Evolutionary conservation across 2,329 filamentous ascomycete species (phyloP), one percentile per base, ranked within the genome.

Genomic region (Cladosporium sp.): DNA sequence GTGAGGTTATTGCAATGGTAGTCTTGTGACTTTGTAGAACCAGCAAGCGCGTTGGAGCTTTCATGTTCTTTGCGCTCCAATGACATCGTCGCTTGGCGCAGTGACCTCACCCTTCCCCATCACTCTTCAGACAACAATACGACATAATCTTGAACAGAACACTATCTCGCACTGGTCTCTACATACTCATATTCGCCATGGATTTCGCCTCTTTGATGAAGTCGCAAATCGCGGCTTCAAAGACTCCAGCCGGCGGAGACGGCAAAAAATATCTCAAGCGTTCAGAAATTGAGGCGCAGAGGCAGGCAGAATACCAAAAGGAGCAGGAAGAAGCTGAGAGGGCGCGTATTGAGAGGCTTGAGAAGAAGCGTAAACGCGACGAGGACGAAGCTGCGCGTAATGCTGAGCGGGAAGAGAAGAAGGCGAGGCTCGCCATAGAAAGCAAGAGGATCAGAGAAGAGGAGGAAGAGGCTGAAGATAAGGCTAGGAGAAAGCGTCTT

Each of bases 121-220:
- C 42, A 8, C 20, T 51, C 49, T 25, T n/a, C 34, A 34, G 30
- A 34, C 30, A 6, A 28, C 36, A 7, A 17, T 3, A 51, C 36
- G 12, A 3, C 12, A 42, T 15, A 39, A 2, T 28, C 42, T 11
- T 52, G 3, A 30, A 12, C 7, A 34, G 4, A 9, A 20, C 17
- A 14, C 8, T 28, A 8, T 42, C 2, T 7, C 1, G 20, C 20
- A 34, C 12, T 49, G 8, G 11, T 5, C 12, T 14, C 12, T 20
- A n/a, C 54, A 37, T 19, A 19, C 12, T 30, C 28, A 42, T 34
- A 14, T 11, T 9, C 71, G 80, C 62, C 65, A 99, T 99, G 94
- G 92, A 99, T 75, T 99, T 99, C 79, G 92, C 92, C 61, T 85
- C 91, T 37, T 80, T 99, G 50, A 96, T 99, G 90, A 86, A 89